phyloP scores from a whole-genome alignment of 2,329 filamentous ascomycete species.

The Dactylellina haptotyla region DNA sequence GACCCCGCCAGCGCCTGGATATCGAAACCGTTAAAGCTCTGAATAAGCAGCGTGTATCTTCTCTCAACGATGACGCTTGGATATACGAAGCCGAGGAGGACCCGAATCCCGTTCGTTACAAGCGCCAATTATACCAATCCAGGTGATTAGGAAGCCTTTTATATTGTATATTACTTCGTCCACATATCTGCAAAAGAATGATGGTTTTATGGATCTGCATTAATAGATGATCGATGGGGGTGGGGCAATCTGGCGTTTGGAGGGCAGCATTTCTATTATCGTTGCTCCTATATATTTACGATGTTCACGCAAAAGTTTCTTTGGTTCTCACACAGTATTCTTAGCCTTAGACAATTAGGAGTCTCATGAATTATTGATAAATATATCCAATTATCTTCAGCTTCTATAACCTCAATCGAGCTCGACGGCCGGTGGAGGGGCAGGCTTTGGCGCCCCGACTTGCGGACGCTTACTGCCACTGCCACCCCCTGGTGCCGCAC shows the following conservation, averaged over 20 bases:
- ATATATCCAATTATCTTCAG: slow-evolving; percentile 16
- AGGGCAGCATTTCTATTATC: no score
- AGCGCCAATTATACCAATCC: slow-evolving; percentile 35
- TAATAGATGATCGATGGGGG: background rate
- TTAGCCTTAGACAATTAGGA: no score
- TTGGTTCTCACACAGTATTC: no score
- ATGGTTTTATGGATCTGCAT: background rate
- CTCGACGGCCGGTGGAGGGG: slow-evolving; percentile 42
- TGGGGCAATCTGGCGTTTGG: no score
- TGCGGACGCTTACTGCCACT: slow-evolving; percentile 46
- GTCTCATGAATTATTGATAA: no score
- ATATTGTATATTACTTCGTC: background rate
- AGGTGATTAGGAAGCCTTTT: slow-evolving; percentile 9
- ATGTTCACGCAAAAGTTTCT: no score
- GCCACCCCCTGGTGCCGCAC: background rate
- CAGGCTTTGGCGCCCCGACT: slow-evolving; percentile 51
- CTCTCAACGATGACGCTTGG: slow-evolving; percentile 85
- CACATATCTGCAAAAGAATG: background rate
- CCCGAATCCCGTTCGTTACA: slow-evolving; percentile 48
- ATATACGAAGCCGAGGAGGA: slow-evolving; percentile 81
- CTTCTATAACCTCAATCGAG: slow-evolving; percentile 36
- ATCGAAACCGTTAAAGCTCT: slow-evolving; percentile 63
- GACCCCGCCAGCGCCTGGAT: slow-evolving; percentile 71
- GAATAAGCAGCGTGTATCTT: slow-evolving; percentile 71
- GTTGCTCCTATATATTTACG: no score